Base-by-base conservation (phyloP, 208 protist species). In the Zelonia costaricensis region DNA sequence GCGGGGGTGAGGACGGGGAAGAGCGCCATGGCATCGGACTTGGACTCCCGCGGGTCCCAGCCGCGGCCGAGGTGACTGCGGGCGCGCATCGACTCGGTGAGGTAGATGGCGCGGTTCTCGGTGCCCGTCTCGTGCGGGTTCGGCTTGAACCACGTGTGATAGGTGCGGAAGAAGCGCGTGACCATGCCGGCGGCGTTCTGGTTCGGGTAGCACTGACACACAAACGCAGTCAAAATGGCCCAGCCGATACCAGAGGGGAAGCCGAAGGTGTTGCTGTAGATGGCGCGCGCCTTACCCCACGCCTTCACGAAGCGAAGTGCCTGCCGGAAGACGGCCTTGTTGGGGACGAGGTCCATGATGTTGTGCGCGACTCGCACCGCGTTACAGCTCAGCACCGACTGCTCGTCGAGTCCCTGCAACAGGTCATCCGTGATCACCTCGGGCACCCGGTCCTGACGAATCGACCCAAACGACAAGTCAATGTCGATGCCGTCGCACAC, bases 1-100 rank as follows among this genome's bases (percentile, higher is more conserved):
- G 95, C 92, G 10, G 98, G 98, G n/a, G 98, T 99, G 38, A 99
- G 91, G 39, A 99, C 89, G 7, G 98, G 98, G 82, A 99, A 99
- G 23, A 98, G 76, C 62, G 98, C 93, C 46, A 79, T 74, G 10
- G 92, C 92, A 59, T 99, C 96, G 1, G 82, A 86, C 47, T 79
- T 82, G n/a, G 88, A 88, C 74, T 88, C 76, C 0, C 84, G 82
- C 4, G 86, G 86, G 60, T 97, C 86, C 88, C 90, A 97, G 62
- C 80, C 72, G 4, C 78, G 72, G 16, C 87, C 84, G 31, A 94
- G 77, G 60, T 83, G 75, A 23, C 69, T 92, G 57, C 78, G 83
- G 10, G 74, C 84, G 25, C 81, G 78, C 73, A 82, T 88, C 1
- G 84, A 88, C 45, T 90, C 79, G 3, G 89, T 95, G 30, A 97